Conservation (phyloP, 495 filamentous ascomycete species). For the Cercophora sp. region DNA sequence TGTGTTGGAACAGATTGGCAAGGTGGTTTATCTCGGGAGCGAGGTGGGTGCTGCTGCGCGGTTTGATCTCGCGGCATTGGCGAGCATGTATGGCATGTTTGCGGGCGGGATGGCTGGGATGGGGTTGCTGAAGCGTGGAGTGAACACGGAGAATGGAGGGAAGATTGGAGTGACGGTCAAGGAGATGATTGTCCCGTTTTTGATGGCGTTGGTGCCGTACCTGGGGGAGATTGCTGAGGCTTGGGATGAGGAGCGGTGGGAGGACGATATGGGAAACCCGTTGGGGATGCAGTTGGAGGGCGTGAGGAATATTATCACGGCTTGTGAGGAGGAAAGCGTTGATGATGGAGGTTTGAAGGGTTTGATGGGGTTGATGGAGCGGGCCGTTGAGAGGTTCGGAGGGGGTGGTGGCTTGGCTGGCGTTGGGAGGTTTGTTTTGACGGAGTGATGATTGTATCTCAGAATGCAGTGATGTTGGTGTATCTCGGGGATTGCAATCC, state of each 20-base stretch:
- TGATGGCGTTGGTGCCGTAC: conserved; percentile 16
- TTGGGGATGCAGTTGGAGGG: conserved; percentile 15
- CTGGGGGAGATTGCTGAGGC: conserved; percentile 10
- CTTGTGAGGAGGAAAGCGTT: conserved; percentile 17
- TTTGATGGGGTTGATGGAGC: conserved; percentile 10
- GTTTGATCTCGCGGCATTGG: conserved; percentile 13
- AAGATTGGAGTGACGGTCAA: not conserved
- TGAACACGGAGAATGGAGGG: too few relatives aligned
- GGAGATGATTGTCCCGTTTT: conserved; percentile 8
- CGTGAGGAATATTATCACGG: conserved; percentile 11
- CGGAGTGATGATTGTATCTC: too few relatives aligned
- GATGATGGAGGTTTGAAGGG: conserved; percentile 7
- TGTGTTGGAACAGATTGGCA: not conserved
- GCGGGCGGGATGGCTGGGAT: conserved; percentile 13
- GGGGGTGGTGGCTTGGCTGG: not conserved
- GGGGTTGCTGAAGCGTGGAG: conserved; percentile 6
- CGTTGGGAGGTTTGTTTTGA: not conserved
- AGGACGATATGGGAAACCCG: conserved; percentile 16
- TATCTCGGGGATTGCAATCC: too few relatives aligned
- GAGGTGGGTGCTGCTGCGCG: conserved; percentile 7
- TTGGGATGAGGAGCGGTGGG: conserved; percentile 14
- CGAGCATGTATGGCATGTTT: conserved; percentile 21
- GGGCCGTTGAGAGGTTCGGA: conserved; percentile 6
- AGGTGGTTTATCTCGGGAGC: not conserved
- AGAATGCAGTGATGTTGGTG: too few relatives aligned